Base-by-base conservation (phyloP, 2,329 filamentous ascomycete species). In the Fusarium napiforme region DNA sequence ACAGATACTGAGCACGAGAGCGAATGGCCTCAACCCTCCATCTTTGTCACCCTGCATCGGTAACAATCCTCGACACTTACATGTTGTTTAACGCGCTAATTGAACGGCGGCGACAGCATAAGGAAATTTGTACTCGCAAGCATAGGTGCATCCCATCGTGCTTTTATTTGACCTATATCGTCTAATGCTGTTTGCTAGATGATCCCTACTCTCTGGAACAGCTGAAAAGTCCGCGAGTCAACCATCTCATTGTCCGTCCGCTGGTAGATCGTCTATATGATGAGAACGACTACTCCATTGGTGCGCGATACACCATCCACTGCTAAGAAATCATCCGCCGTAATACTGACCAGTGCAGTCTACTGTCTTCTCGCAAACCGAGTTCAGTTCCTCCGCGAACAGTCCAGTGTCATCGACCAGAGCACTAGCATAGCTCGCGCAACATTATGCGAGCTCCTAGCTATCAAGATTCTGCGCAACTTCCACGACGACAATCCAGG, bases 341-440 rank as follows among this genome's bases (percentile, higher is more conserved):
- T 5, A 5, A 45, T 21, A 47, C 45, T 47, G 9, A 47, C 26
- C 1, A 30, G 2, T n/a, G 9, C 4, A 47, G 90, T 93, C 1
- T 93, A 93, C 77, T 93, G 91, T 78, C 84, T 93, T 18, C 85
- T 93, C n/a, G 91, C 92, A 59, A 93, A 93, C 73, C 85, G 90
- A 8, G 86, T 90, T 56, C 89, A 93, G 72, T 93, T 93, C 76
- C 84, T 92, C 26, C 87, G 90, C 32, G 90, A 93, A 73, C 90
- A 92, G 73, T 84, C 87, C 60, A 88, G 90, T 69, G 84, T 89
- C 36, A 87, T 92, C 65, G 90, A 92, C 72, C 90, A 93, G 78
- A 91, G 89, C 7, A 90, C 93, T 61, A 92, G 91, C 73, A 84
- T 89, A 11, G 92, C 91, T 4, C 86, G 91, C 30, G 91, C 91